These are phyloP conservation scores for Coniella lustricola DNA, from an alignment of 2,329 filamentous ascomycete genomes.

Conservation along the genomic window DNA sequence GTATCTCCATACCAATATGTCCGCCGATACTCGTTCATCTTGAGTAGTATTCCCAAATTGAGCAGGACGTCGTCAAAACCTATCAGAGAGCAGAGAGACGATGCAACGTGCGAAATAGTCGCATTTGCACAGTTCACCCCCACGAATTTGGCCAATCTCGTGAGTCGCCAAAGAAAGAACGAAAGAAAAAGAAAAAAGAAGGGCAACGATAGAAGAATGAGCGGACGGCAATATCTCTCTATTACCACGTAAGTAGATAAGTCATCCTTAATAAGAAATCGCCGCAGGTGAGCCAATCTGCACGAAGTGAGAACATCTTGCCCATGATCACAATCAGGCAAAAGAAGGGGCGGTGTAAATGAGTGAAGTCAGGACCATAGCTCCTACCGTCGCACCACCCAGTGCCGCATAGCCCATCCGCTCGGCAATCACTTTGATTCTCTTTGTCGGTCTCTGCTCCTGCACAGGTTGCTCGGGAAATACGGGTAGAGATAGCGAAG, in stretches of 20 bases:
- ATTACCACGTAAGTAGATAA: background rate
- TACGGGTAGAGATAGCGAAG: slow-evolving; percentile 10
- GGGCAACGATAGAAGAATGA: too few species aligned
- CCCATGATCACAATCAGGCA: slow-evolving; percentile 11
- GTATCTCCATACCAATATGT: too few species aligned
- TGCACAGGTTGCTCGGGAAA: background rate
- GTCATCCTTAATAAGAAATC: background rate
- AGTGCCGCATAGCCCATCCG: slow-evolving; percentile 30
- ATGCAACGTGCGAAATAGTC: too few species aligned
- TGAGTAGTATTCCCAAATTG: too few species aligned
- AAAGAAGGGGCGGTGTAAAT: slow-evolving; percentile 33
- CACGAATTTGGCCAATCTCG: too few species aligned
- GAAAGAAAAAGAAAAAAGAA: too few species aligned
- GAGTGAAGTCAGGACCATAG: slow-evolving; percentile 29
- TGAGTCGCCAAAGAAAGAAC: too few species aligned
- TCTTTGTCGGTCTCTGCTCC: slow-evolving; percentile 23
- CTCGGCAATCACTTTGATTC: slow-evolving; percentile 24
- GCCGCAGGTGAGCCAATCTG: background rate
- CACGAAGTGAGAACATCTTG: background rate
- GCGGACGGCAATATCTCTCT: too few species aligned
- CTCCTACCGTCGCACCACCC: slow-evolving; percentile 28
- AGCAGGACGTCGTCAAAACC: too few species aligned
- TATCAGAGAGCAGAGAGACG: too few species aligned
- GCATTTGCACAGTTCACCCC: too few species aligned
- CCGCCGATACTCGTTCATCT: too few species aligned